Percentiles rank a stretch among this genome's conserved stretches.
phyloP scores from a whole-genome alignment of 2,329 filamentous ascomycete genomes.

The Corinectria fuckeliana region DNA sequence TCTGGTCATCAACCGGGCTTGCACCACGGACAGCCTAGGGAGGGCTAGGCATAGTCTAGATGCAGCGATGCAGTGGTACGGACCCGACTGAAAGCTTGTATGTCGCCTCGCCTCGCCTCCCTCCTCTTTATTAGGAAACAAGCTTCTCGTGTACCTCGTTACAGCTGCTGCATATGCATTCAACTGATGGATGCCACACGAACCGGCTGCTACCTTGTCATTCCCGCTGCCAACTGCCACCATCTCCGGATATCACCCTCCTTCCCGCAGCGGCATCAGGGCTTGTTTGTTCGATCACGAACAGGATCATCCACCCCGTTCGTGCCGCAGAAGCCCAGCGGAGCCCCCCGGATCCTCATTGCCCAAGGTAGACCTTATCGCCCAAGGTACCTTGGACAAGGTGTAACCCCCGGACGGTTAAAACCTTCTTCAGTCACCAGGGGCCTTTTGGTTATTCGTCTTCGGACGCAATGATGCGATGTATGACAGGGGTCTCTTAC shows the following conservation, averaged over 20 bases:
- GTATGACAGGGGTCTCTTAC: conserved; percentile 21
- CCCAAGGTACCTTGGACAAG: no score
- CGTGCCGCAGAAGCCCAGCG: neutral
- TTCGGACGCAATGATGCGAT: neutral
- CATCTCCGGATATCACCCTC: neutral
- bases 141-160: neutral
- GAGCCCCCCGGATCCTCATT: conserved; percentile 6
- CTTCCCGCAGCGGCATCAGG: neutral
- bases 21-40: conserved; percentile 13
- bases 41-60: no score
- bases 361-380: no score
- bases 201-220: conserved; percentile 1
- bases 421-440: conserved; percentile 10
- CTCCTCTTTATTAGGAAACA: neutral
- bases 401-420: conserved; percentile 10
- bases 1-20: conserved; percentile 22
- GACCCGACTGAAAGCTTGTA: neutral
- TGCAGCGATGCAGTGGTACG: neutral
- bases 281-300: neutral
- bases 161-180: neutral
- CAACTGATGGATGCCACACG: neutral
- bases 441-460: conserved; percentile 16
- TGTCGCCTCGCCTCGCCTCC: neutral
- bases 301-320: neutral
- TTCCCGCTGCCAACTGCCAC: neutral